Percentiles rank a stretch among this genome's conserved stretches.
Conservation (phyloP, 164 flowering plant genomes). For the Tinospora cordifolia region DNA sequence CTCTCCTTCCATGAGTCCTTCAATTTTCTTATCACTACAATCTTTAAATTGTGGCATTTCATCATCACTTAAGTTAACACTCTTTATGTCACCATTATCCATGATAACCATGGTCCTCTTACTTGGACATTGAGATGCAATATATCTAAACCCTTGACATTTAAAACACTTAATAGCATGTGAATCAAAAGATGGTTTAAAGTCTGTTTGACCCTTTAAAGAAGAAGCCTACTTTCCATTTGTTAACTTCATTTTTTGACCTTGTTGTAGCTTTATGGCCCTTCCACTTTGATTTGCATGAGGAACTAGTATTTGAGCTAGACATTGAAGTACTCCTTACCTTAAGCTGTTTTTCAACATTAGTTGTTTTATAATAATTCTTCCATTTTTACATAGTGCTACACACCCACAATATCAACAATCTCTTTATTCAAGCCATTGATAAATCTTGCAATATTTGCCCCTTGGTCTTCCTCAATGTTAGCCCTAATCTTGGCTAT, state of each 20-base stretch:
- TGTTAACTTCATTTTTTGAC: background rate
- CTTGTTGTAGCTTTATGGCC: too few species aligned
- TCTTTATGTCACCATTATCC: too few species aligned
- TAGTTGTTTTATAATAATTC: background rate
- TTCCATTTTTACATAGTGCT: conserved; percentile 5
- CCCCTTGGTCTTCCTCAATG: conserved; percentile 7
- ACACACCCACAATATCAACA: conserved; percentile 1
- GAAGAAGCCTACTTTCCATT: background rate
- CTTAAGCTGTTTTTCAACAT: conserved; percentile 5
- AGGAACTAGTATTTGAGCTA: background rate
- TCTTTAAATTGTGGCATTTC: conserved; percentile 6
- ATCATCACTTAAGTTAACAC: background rate
- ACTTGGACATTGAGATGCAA: too few species aligned
- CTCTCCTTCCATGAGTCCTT: conserved; percentile 2
- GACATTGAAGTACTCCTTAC: background rate
- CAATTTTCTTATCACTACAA: conserved; percentile 1
- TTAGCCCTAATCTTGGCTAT: conserved; percentile 1
- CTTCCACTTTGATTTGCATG: background rate
- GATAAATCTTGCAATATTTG: conserved; percentile 9
- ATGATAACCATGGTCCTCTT: too few species aligned
- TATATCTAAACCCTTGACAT: conserved; percentile 5
- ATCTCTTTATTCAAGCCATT: conserved; percentile 6
- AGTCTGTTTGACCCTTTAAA: conserved; percentile 7
- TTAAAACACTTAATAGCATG: conserved; percentile 5
- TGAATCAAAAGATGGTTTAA: background rate